These are phyloP conservation scores for Fusarium sp. DNA, from an alignment of 2,329 filamentous ascomycete genomes.

Conservation along the genomic window DNA sequence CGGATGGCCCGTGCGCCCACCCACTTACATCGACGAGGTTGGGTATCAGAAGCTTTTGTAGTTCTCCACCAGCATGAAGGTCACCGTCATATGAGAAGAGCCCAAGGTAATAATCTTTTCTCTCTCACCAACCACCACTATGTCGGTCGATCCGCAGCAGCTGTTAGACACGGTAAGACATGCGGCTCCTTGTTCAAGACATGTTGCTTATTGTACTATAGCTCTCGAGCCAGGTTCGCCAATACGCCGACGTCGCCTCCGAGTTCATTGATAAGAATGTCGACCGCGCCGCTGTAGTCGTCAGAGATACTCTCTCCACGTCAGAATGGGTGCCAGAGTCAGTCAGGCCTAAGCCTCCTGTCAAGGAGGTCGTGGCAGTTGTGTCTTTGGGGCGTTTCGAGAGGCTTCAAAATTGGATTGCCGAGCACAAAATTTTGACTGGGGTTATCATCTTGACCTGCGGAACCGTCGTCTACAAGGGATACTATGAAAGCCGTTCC, in stretches of 20 bases:
- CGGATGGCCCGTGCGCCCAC: conserved; percentile 38
- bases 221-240: conserved; percentile 72
- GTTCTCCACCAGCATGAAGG: conserved; percentile 45
- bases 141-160: conserved; percentile 84
- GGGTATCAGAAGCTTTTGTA: conserved; percentile 40
- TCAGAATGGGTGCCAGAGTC: conserved; percentile 79
- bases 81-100: conserved; percentile 46
- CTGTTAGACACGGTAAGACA: conserved; percentile 78
- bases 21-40: conserved; percentile 34
- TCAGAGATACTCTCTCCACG: conserved; percentile 76
- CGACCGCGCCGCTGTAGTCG: conserved; percentile 75
- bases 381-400: conserved; percentile 56
- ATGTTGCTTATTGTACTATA: conserved; percentile 44
- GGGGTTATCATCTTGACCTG: conserved; percentile 77
- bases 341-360: conserved; percentile 69
- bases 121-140: conserved; percentile 54
- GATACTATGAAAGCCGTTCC: conserved; percentile 63
- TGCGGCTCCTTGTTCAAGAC: background rate
- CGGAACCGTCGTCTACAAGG: conserved; percentile 70
- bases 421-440: conserved; percentile 77
- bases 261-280: conserved; percentile 85
- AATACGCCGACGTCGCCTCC: conserved; percentile 78
- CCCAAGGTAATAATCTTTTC: conserved; percentile 37
- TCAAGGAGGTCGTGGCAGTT: conserved; percentile 47
- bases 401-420: conserved; percentile 76